phyloP scores from a whole-genome alignment of 257 asterid species.

The Rauvolfia tetraphylla region DNA sequence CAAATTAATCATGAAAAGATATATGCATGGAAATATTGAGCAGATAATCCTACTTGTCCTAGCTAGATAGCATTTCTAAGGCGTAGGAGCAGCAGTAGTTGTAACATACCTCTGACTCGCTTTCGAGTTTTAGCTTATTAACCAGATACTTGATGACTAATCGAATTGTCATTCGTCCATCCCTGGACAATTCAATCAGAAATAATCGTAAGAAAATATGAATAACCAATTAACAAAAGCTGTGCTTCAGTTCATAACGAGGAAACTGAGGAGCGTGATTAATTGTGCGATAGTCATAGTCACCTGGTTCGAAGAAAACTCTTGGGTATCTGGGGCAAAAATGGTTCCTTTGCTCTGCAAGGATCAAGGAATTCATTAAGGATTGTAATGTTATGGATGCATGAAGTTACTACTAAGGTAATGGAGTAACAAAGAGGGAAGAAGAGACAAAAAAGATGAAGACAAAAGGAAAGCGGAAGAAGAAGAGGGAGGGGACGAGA shows the following conservation, averaged over 20 bases:
- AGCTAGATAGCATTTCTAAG: background rate
- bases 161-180: conserved; percentile 79
- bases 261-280: background rate
- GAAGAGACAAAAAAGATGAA: background rate
- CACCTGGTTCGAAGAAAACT: conserved; percentile 95
- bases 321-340: conserved; percentile 87
- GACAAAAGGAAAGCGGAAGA: background rate
- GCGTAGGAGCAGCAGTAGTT: background rate
- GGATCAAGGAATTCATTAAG: background rate
- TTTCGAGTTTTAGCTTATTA: conserved; percentile 73
- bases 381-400: conserved; percentile 16
- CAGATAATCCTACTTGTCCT: background rate
- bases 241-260: too few relatives aligned
- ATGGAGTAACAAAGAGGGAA: background rate
- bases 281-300: too few relatives aligned
- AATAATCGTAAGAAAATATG: background rate
- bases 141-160: conserved; percentile 80
- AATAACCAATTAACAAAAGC: background rate
- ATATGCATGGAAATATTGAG: background rate
- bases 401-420: background rate
- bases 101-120: conserved; percentile 84
- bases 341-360: conserved; percentile 71
- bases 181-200: conserved; percentile 35
- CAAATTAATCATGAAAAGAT: background rate
- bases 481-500: too few relatives aligned